Evolutionary conservation across 2,329 filamentous ascomycete species (phyloP), one percentile per base, ranked within the genome.

Genomic region (Cladosporium halotolerans): DNA sequence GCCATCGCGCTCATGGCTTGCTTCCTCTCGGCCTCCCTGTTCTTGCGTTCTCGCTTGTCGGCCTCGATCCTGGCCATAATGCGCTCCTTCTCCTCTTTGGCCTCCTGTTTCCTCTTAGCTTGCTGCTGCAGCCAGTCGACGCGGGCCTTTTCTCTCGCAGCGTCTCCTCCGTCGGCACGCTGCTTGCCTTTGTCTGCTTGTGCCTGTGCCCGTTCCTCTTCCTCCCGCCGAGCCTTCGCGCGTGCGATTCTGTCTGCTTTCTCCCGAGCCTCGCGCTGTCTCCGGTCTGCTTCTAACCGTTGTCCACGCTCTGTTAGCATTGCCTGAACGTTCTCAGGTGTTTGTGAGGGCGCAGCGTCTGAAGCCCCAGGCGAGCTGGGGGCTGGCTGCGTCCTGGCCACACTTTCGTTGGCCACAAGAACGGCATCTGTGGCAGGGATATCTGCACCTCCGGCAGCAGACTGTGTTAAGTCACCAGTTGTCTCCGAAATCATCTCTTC

Each of bases 21-120:
- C 32, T 38, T 42, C 34, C 76, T 72, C 55, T 75, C 72, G 18
- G 78, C 77, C 8, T 80, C 78, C 39, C 76, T 74, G 49, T 80
- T 73, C 56, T 79, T 82, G 11, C 88, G 79, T 56, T 84, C 85
- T 9, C 77, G 78, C 65, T 86, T 88, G 71, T 95, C 89, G 55
- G 85, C 82, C 63, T 89, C 85, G 57, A 95, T 90, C 38, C 83
- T 82, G 59, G 82, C 81, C 42, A 91, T 76, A 50, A 95, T 85
- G 1, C 87, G 79, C 53, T 82, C 79, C 36, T 85, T 78, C 64
- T 93, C 88, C 42, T 85, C 79, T 43, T 80, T 77, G 2, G 83
- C 81, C 57, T 88, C 80, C 52, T 80, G 76, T 60, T 85, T 82
- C 52, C 81, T 79, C 65, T 79, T 78, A 41, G 79, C 83, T 53